Evolutionary conservation across 2,329 filamentous ascomycete genomes (phyloP), one percentile per base, ranked within the genome.

Genomic region (Aschersonia sp.): DNA sequence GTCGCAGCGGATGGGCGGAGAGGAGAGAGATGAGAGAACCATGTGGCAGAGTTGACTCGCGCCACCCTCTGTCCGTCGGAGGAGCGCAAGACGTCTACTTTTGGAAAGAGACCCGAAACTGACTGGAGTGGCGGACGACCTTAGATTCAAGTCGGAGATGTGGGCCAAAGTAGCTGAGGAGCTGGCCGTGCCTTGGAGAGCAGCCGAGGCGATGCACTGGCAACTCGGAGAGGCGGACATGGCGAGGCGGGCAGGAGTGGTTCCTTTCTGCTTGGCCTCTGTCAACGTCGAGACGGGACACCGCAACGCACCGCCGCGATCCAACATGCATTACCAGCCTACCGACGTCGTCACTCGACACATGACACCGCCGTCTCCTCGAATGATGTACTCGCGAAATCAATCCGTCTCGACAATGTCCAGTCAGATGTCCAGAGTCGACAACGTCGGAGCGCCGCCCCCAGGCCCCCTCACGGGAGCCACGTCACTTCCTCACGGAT

Each of bases 121-220:
- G 2, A 38, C 32, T 38, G 32, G n/a, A n/a, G n/a, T n/a, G n/a
- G n/a, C n/a, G n/a, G n/a, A n/a, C n/a, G n/a, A n/a, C n/a, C n/a
- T n/a, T n/a, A 97, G 91, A 65, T 95, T 96, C 72, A 96, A 96
- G 66, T 80, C 86, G 53, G 89, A 97, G 61, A 97, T 97, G 88
- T 98, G 91, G 91, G 82, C 86, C 51, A 92, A 91, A 59, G 85
- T 97, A 29, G 89, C 89, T 42, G 88, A 92, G 63, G 91, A 97
- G 65, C 91, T 98, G 82, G 82, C 82, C 31, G 83, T 96, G 49
- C 92, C 91, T 38, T 97, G 91, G 91, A 78, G 92, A 59, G 89
- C 92, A 20, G 91, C 87, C 45, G 91, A 98, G 67, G 89, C 88
- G 4, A 96, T 96, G 89, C 92, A 97, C 66, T 98, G 92, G 91